Percentiles rank a stretch among this genome's conserved stretches.
phyloP scores from a whole-genome alignment of 257 asterid species.

The Handroanthus guayacan region DNA sequence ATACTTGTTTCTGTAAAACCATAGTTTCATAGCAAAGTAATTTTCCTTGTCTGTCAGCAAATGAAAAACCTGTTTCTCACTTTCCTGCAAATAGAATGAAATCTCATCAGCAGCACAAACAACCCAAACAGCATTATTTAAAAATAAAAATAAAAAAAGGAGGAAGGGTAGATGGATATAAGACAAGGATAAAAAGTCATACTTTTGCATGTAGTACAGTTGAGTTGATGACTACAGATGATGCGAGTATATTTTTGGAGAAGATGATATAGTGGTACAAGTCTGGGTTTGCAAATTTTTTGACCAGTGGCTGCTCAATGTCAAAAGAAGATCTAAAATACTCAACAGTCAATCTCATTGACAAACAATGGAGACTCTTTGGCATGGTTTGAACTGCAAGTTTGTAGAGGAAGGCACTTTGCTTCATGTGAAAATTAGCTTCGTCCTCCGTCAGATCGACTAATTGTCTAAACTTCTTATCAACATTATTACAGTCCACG shows the following conservation, averaged over 20 bases:
- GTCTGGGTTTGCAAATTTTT: slow-evolving; percentile 69
- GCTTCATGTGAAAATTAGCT: slow-evolving; percentile 92
- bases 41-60: slow-evolving; percentile 88
- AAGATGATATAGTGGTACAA: slow-evolving; percentile 83
- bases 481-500: slow-evolving; percentile 93
- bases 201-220: slow-evolving; percentile 80
- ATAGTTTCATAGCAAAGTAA: slow-evolving; percentile 84
- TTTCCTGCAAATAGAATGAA: slow-evolving; percentile 65
- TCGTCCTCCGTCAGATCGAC: slow-evolving; percentile 96
- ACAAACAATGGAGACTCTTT: slow-evolving; percentile 92
- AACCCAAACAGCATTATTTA: slow-evolving; percentile 17
- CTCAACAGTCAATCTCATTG: slow-evolving; percentile 94
- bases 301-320: slow-evolving; percentile 53
- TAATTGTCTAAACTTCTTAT: slow-evolving; percentile 94
- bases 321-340: slow-evolving; percentile 75
- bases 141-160: neutral
- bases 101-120: slow-evolving; percentile 32
- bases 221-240: slow-evolving; percentile 90
- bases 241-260: slow-evolving; percentile 85
- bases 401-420: slow-evolving; percentile 97
- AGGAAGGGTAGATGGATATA: slow-evolving; percentile 18
- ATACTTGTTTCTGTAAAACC: slow-evolving; percentile 77
- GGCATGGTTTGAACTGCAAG: slow-evolving; percentile 98
- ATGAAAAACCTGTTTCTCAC: slow-evolving; percentile 83
- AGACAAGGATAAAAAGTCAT: slow-evolving; percentile 40